Evolutionary conservation across 2,329 filamentous ascomycete species (phyloP).

Genomic region (Trichothecium sympodiale): DNA sequence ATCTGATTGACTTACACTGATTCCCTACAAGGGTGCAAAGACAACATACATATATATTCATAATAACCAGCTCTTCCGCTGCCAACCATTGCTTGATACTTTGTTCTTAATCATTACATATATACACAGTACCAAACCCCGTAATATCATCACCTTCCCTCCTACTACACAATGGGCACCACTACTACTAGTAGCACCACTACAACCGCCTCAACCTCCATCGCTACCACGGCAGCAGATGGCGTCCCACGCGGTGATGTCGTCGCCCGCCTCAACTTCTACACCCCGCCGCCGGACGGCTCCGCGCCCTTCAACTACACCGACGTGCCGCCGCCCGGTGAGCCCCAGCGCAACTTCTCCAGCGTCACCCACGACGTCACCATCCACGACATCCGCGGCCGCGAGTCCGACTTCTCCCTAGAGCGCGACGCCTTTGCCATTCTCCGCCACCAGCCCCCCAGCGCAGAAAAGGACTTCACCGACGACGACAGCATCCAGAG

Average conservation of each 20-base stretch:
- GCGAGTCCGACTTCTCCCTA: slow-evolving; percentile 53
- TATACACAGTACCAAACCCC: no score
- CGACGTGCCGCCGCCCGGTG: slow-evolving; percentile 47
- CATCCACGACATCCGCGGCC: slow-evolving; percentile 64
- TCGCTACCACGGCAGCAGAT: slow-evolving; percentile 19
- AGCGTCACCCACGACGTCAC: slow-evolving; percentile 36
- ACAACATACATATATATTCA: no score
- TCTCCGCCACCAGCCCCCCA: slow-evolving; percentile 44
- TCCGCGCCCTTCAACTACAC: slow-evolving; percentile 55
- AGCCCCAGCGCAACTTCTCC: slow-evolving; percentile 55
- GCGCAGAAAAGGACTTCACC: slow-evolving; percentile 47
- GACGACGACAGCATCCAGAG: slow-evolving; percentile 58
- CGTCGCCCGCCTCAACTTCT: slow-evolving; percentile 55
- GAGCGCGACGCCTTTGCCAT: slow-evolving; percentile 68
- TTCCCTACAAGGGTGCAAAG: no score
- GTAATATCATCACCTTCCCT: no score
- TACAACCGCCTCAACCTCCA: slow-evolving; percentile 19
- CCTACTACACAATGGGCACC: no score
- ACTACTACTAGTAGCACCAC: not conserved
- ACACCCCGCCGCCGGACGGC: slow-evolving; percentile 47
- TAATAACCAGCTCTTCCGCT: no score
- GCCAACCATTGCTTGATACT: no score
- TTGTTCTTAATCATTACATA: no score
- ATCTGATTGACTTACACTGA: no score
- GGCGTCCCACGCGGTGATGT: slow-evolving; percentile 47